A percentile compares a stretch with the other conserved stretches of the same genome.
phyloP scores from a whole-genome alignment of 495 filamentous ascomycete species.

The Penicillium silybi region DNA sequence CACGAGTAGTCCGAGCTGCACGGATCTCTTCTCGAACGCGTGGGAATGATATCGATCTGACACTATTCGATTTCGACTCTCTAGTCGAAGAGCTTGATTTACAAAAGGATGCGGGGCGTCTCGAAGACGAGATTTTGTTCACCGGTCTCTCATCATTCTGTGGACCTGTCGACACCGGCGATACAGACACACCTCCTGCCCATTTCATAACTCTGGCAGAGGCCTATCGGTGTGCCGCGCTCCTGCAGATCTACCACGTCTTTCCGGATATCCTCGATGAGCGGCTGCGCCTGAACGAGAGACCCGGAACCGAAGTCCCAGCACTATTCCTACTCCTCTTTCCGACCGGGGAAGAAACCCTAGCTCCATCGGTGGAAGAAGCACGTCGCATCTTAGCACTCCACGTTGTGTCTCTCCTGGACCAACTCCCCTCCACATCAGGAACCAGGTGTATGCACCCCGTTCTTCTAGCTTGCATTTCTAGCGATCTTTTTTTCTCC shows the following conservation, averaged over 20 bases:
- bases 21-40: slow-evolving; percentile 13
- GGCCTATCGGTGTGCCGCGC: slow-evolving; percentile 21
- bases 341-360: neutral
- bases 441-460: slow-evolving; percentile 25
- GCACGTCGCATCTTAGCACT: slow-evolving; percentile 17
- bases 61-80: slow-evolving; percentile 15
- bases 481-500: slow-evolving; percentile 25
- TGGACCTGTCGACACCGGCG: slow-evolving; percentile 22
- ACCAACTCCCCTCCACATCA: slow-evolving; percentile 21
- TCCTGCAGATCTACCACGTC: slow-evolving; percentile 26
- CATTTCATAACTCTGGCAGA: slow-evolving; percentile 26
- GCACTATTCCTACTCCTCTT: slow-evolving; percentile 19
- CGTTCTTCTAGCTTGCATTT: slow-evolving; percentile 19
- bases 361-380: slow-evolving; percentile 9
- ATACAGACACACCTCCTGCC: slow-evolving; percentile 22
- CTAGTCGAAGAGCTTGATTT: slow-evolving; percentile 21
- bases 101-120: slow-evolving; percentile 14
- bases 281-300: slow-evolving; percentile 9
- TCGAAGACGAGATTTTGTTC: slow-evolving; percentile 22
- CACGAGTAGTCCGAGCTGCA: slow-evolving; percentile 16
- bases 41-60: slow-evolving; percentile 7
- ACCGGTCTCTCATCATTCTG: slow-evolving; percentile 21
- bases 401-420: slow-evolving; percentile 23
- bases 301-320: slow-evolving; percentile 5
- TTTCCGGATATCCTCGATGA: slow-evolving; percentile 23